Evolutionary conservation across 768 basidiomycete genomes (phyloP).

Genomic region (Nidula microcarpa): DNA sequence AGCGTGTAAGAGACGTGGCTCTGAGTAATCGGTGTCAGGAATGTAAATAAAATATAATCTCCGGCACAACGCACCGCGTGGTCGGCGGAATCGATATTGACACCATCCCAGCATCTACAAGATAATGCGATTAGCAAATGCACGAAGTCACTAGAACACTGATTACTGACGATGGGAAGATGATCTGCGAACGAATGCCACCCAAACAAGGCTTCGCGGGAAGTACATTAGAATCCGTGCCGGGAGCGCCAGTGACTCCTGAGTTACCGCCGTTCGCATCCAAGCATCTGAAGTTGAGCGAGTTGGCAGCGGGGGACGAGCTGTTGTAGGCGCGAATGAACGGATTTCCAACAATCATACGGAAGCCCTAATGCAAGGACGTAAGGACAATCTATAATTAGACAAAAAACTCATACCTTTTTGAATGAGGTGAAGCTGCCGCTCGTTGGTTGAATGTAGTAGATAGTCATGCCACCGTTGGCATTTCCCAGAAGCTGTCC

Average conservation of each 20-base stretch:
- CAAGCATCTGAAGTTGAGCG: conserved; percentile 15
- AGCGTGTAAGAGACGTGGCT: conserved; percentile 13
- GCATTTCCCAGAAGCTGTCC: conserved; percentile 14
- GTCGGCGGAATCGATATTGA: conserved; percentile 13
- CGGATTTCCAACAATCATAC: conserved; percentile 16
- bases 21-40: conserved; percentile 1
- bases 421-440: conserved; percentile 11
- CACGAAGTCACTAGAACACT: neutral
- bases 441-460: conserved; percentile 13
- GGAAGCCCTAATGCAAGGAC: conserved; percentile 11
- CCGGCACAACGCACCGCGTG: conserved; percentile 6
- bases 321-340: conserved; percentile 9
- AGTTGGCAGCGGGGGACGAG: conserved; percentile 7
- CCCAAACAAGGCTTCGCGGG: conserved; percentile 10
- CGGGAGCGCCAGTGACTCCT: conserved; percentile 10
- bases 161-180: conserved; percentile 11
- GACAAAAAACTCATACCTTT: conserved; percentile 5
- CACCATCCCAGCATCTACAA: conserved; percentile 16
- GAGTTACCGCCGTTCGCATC: conserved; percentile 10
- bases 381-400: neutral
- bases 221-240: conserved; percentile 11
- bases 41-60: neutral
- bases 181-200: conserved; percentile 15
- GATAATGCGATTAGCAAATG: neutral
- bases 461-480: conserved; percentile 16